Base-by-base conservation (phyloP, 2,329 filamentous ascomycete species). In the Zelopaecilomyces penicillatus region DNA sequence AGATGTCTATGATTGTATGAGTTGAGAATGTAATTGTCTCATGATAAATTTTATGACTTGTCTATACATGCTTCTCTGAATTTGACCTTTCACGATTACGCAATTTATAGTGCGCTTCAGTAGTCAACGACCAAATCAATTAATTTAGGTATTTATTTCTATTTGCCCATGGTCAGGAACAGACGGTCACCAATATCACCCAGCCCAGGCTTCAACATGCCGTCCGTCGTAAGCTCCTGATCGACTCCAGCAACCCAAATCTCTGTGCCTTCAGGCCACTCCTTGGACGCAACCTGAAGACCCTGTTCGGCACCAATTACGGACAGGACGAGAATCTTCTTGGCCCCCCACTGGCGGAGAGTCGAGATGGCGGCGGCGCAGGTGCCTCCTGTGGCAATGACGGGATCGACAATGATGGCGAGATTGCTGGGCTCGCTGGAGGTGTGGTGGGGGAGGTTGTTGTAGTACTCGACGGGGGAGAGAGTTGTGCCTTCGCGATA, bases 381-480 rank as follows among this genome's bases (percentile, higher is more conserved):
- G 3, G 91, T 97, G 1, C 87, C 88, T 33, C 91, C 91, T 0
- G 93, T 97, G 1, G 91, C 93, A 59, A 97, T 94, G 54, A 97
- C 80, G 4, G 91, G 93, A 61, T 97, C 91, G 39, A 95, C 78
- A 44, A 96, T 71, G 59, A 96, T 85, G 47, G 89, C 89, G 9
- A 95, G 73, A 47, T 64, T 71, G 37, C 68, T 68, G 37, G 67
- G 57, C 41, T 41, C 60, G 31, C 65, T 61, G 50, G 34, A 61
- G 34, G 72, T 62, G 67, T 87, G 84, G 66, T 87, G 83, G 32
- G 89, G 89, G 19, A 96, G 82, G 66, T 95, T 95, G 74, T 96
- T 96, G 77, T 96, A 96, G 76, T 96, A 95, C 68, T 95, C 90
- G 47, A 96, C 90, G 3, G 90, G 88, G 57, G 88, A 81, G 45